Percentiles rank a stretch among this genome's conserved stretches.
Conservation (phyloP, 2,329 filamentous ascomycete genomes). For the Sphaerulina vaccinii region DNA sequence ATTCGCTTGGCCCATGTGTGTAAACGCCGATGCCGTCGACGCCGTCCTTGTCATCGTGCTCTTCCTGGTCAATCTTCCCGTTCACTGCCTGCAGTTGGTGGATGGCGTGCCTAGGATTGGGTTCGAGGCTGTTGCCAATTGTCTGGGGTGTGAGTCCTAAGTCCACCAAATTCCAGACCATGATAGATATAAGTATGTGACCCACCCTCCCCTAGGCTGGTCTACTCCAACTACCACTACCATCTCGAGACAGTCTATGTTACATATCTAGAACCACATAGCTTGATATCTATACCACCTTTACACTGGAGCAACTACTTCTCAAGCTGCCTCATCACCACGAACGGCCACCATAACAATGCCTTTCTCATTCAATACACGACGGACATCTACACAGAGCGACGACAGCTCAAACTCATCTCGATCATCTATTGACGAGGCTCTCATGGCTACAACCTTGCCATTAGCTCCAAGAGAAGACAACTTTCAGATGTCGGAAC, state of each 20-base stretch:
- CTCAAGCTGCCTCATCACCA: constrained; percentile 4
- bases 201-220: not conserved
- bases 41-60: not conserved
- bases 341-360: constrained; percentile 19
- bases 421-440: constrained; percentile 26
- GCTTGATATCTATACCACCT: constrained; percentile 1
- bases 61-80: not conserved
- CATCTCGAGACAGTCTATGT: not conserved
- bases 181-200: not conserved
- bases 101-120: too few relatives aligned
- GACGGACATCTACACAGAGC: constrained; percentile 26
- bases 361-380: constrained; percentile 30
- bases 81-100: too few relatives aligned
- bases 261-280: constrained; percentile 4
- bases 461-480: constrained; percentile 36
- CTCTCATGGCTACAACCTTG: constrained; percentile 28
- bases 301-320: constrained; percentile 15
- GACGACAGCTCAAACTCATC: constrained; percentile 27
- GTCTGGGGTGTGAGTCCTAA: not conserved
- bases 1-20: not conserved
- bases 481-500: constrained; percentile 34
- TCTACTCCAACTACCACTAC: not conserved
- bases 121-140: too few relatives aligned
- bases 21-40: not conserved
- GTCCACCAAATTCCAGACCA: not conserved